Evolutionary conservation across 106 monocot genomes (phyloP).

Genomic region (Xerophyta viscosa): DNA sequence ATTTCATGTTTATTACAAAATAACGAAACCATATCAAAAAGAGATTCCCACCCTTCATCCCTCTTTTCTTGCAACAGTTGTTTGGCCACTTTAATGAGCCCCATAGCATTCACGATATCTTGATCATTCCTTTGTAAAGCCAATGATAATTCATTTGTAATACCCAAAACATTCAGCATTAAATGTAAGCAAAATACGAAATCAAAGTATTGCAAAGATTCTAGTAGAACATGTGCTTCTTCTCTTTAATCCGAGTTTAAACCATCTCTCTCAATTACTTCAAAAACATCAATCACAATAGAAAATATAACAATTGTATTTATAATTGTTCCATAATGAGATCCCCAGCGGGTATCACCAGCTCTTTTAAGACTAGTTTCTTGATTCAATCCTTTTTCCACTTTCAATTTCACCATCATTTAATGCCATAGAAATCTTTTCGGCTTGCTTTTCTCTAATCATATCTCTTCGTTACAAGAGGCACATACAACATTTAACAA

Average conservation of each 20-base stretch:
- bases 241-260: no score
- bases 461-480: neutral
- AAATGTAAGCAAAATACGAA: neutral
- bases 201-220: no score
- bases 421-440: no score
- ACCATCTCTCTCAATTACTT: no score
- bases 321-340: neutral
- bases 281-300: neutral
- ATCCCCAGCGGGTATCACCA: neutral
- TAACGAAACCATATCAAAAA: neutral
- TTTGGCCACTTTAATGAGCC: neutral
- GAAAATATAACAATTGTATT: neutral
- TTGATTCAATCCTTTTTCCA: neutral
- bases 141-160: neutral
- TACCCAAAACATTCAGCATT: neutral
- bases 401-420: neutral
- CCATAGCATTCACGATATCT: constrained; percentile 4
- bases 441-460: neutral
- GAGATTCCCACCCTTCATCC: neutral
- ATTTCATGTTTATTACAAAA: neutral
- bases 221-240: neutral
- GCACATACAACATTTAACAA: neutral
- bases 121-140: neutral
- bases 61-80: neutral
- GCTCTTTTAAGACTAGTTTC: neutral